phyloP scores from a whole-genome alignment of 805 yeast genomes.

The Metschnikowia continentalis region DNA sequence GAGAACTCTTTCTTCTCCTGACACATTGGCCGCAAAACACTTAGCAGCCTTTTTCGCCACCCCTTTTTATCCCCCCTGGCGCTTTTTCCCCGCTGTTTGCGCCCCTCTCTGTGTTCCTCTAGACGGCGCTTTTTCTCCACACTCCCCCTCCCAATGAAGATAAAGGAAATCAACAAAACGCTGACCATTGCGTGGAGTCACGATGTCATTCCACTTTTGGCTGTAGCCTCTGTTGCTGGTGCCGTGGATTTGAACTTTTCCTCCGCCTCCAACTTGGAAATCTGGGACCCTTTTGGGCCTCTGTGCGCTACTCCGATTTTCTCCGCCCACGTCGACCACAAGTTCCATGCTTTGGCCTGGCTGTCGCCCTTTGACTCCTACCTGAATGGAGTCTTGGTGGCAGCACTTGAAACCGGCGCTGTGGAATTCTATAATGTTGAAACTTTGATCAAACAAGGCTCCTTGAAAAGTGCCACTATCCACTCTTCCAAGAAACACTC shows the following conservation, averaged over 20 bases:
- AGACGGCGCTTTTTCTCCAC: not conserved
- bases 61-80: not conserved
- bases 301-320: conserved; percentile 31
- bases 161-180: conserved; percentile 77
- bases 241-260: conserved; percentile 88
- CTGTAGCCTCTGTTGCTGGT: conserved; percentile 94
- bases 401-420: conserved; percentile 81
- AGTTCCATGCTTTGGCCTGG: conserved; percentile 83
- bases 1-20: conserved; percentile 2
- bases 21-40: not conserved
- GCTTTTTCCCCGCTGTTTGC: not conserved
- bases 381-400: conserved; percentile 64
- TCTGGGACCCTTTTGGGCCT: conserved; percentile 63
- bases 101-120: not conserved
- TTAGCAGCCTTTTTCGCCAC: not conserved
- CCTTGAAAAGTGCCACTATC: conserved; percentile 41
- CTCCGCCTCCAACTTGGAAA: conserved; percentile 69
- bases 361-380: conserved; percentile 50
- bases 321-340: conserved; percentile 31
- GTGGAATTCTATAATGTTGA: conserved; percentile 76
- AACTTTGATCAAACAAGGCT: conserved; percentile 39
- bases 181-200: conserved; percentile 97
- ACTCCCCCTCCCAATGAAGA: conserved; percentile 36
- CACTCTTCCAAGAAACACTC: conserved; percentile 56
- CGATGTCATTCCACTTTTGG: conserved; percentile 67